Conservation (phyloP, 1,284 basidiomycete species). For the Ustilago loliicola region DNA sequence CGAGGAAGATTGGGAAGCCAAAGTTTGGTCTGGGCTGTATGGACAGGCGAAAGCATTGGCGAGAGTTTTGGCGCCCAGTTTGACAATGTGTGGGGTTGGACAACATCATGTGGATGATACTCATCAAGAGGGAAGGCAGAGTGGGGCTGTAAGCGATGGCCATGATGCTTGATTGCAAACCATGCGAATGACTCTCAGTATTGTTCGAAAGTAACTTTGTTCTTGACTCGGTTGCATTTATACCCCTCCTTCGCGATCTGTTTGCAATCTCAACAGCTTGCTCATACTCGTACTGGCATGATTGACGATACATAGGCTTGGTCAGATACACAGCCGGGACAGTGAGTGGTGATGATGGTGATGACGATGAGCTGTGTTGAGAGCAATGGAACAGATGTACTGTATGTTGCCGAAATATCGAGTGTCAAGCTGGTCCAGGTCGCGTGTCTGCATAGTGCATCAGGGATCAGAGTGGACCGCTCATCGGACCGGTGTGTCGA, state of each 20-base stretch:
- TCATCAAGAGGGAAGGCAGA: slow-evolving; percentile 17
- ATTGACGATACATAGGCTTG: no score
- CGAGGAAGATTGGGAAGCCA: slow-evolving; percentile 23
- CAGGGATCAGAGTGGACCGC: neutral
- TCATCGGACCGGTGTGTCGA: neutral
- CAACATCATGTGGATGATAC: slow-evolving; percentile 25
- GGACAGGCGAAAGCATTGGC: slow-evolving; percentile 47
- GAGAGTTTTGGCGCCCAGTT: slow-evolving; percentile 37
- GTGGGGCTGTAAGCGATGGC: slow-evolving; percentile 32
- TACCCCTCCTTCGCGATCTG: slow-evolving; percentile 7
- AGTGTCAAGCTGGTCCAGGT: no score
- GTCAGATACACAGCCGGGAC: no score
- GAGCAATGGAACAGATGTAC: no score
- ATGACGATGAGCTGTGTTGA: neutral
- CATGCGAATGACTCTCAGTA: no score
- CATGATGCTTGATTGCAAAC: no score
- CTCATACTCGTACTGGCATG: no score
- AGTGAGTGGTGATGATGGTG: no score
- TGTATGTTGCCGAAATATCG: no score
- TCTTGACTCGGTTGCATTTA: slow-evolving; percentile 10
- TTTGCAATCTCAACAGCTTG: no score
- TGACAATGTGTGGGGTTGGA: slow-evolving; percentile 35
- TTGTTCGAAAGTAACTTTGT: neutral
- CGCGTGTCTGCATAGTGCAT: no score
- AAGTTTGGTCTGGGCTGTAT: slow-evolving; percentile 37